phyloP scores from a whole-genome alignment of 805 yeast genomes.

The Candida loeiensis region DNA sequence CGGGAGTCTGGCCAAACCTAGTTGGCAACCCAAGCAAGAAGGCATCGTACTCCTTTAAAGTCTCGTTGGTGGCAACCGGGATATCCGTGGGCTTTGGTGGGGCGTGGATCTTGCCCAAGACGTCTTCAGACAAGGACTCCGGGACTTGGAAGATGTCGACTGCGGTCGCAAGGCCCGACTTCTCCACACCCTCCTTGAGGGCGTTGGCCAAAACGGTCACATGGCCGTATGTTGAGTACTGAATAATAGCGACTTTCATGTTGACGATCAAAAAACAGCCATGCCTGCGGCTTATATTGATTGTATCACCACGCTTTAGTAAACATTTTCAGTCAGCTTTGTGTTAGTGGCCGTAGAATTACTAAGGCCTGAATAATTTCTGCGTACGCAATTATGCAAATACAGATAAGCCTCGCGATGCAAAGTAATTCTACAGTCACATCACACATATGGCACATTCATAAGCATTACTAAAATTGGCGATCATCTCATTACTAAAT shows the following conservation, averaged over 20 bases:
- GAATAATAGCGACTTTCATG: constrained; percentile 65
- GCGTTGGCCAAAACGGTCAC: constrained; percentile 65
- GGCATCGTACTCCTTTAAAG: constrained; percentile 63
- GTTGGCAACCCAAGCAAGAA: constrained; percentile 79
- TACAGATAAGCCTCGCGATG: too few relatives aligned
- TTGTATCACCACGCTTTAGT: too few relatives aligned
- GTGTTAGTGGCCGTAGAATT: not conserved
- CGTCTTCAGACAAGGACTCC: constrained; percentile 67
- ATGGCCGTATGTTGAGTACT: constrained; percentile 83
- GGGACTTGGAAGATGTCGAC: constrained; percentile 77
- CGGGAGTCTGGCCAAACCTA: constrained; percentile 70
- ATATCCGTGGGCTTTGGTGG: constrained; percentile 52
- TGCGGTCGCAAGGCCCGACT: constrained; percentile 53
- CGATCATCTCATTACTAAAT: too few relatives aligned
- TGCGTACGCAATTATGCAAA: too few relatives aligned
- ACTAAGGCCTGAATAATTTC: not conserved
- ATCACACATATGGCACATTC: too few relatives aligned
- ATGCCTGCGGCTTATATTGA: not conserved
- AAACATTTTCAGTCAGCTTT: not conserved
- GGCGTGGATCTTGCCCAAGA: constrained; percentile 63
- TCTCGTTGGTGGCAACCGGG: constrained; percentile 57
- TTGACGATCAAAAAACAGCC: not conserved
- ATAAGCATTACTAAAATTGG: too few relatives aligned
- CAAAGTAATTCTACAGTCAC: not conserved
- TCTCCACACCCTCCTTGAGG: constrained; percentile 63